Evolutionary conservation across 2,329 filamentous ascomycete genomes (phyloP).

Genomic region (Fusarium sp.): DNA sequence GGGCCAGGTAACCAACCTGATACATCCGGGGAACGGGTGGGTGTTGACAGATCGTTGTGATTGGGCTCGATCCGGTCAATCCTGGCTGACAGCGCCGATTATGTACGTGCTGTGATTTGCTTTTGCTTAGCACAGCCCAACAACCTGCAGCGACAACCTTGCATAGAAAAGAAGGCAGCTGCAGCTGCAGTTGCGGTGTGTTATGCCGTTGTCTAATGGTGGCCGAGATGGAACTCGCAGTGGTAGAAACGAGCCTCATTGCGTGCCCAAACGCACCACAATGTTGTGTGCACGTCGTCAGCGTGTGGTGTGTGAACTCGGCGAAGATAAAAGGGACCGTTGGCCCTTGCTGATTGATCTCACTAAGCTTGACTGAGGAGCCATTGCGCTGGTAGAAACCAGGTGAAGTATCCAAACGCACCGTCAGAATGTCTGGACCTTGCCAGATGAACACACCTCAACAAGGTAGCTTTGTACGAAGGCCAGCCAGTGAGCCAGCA

Average conservation of each 20-base stretch:
- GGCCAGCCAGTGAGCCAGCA: background rate
- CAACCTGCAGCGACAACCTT: background rate
- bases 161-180: background rate
- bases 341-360: background rate
- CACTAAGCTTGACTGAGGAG: background rate
- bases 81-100: background rate
- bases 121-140: constrained; percentile 7
- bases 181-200: constrained; percentile 12
- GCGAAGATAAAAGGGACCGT: constrained; percentile 13
- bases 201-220: background rate
- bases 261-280: background rate
- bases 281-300: background rate
- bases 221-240: background rate
- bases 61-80: background rate
- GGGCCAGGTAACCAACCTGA: background rate
- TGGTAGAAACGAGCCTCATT: constrained; percentile 10
- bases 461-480: background rate
- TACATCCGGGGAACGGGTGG: background rate
- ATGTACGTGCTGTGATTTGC: constrained; percentile 9
- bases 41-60: background rate
- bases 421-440: background rate
- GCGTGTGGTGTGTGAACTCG: background rate
- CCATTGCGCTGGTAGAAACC: background rate
- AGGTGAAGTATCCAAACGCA: background rate
- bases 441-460: background rate